phyloP scores from a whole-genome alignment of 2,329 filamentous ascomycete species.

The Phoma sp. region DNA sequence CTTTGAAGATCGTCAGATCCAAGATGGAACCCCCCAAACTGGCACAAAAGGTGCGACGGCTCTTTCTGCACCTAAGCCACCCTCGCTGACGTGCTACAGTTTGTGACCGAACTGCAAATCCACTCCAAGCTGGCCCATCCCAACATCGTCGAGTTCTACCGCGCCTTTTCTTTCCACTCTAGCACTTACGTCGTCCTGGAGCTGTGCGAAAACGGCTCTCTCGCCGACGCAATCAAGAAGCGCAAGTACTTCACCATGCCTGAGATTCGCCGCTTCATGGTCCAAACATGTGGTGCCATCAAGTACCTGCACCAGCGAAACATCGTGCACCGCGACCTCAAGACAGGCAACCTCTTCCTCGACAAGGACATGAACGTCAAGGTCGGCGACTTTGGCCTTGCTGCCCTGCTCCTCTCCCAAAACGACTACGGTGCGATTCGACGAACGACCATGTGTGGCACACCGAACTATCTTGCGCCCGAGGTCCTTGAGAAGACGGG shows the following conservation, averaged over 20 bases:
- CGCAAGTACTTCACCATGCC: conserved; percentile 89
- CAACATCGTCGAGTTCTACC: conserved; percentile 94
- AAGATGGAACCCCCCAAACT: conserved; percentile 80
- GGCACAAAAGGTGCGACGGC: conserved; percentile 75
- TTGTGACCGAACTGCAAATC: conserved; percentile 87
- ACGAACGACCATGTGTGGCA: conserved; percentile 92
- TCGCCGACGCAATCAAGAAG: conserved; percentile 97
- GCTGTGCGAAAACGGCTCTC: conserved; percentile 90
- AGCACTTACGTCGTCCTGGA: conserved; percentile 95
- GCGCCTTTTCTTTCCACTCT: conserved; percentile 87
- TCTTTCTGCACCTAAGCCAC: neutral
- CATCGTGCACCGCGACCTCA: conserved; percentile 94
- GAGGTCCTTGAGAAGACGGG: conserved; percentile 95
- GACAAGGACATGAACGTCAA: conserved; percentile 97
- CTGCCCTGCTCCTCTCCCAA: conserved; percentile 87
- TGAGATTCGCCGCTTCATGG: conserved; percentile 89
- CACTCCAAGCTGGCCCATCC: conserved; percentile 97
- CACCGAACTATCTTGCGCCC: conserved; percentile 96
- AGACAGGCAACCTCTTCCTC: conserved; percentile 97
- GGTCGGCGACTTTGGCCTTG: conserved; percentile 95
- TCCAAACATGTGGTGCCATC: conserved; percentile 95
- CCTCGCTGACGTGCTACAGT: conserved; percentile 54
- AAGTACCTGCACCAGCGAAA: conserved; percentile 97
- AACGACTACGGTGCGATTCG: conserved; percentile 82
- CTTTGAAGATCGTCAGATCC: conserved; percentile 83